Conservation (phyloP, 441 rosid genomes). For the Bocquillonia castaneifolia region DNA sequence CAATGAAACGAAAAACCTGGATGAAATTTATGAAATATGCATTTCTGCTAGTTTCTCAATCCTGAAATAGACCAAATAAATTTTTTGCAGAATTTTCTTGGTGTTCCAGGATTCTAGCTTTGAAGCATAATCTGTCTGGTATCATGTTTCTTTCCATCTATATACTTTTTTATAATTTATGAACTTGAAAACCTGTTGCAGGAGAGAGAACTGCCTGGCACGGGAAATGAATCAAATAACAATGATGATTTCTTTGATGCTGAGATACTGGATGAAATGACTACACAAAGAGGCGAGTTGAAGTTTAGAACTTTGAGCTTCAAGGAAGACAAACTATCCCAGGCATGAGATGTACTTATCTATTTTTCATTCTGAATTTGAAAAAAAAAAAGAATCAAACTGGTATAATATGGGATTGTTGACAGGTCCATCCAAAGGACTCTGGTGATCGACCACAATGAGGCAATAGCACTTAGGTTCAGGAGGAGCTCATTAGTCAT, state of each 20-base stretch:
- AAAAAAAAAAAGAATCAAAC: not conserved
- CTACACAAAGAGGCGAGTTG: constrained; percentile 74
- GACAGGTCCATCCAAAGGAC: constrained; percentile 28
- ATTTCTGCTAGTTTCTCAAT: too few species aligned
- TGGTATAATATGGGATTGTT: constrained; percentile 3
- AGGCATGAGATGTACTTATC: constrained; percentile 23
- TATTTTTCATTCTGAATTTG: not conserved
- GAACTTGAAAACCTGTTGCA: constrained; percentile 19
- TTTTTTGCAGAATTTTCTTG: too few species aligned
- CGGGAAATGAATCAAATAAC: constrained; percentile 21
- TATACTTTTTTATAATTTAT: not conserved
- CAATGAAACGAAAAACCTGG: not conserved
- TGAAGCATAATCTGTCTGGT: not conserved
- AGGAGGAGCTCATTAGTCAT: not conserved
- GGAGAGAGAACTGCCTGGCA: constrained; percentile 26
- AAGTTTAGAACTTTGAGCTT: constrained; percentile 54
- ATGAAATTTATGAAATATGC: not conserved
- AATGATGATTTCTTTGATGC: constrained; percentile 48
- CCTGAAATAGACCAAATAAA: too few species aligned
- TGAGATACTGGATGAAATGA: constrained; percentile 71
- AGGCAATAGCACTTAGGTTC: not conserved
- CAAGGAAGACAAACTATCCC: constrained; percentile 40
- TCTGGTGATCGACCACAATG: not conserved
- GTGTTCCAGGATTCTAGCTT: too few species aligned
- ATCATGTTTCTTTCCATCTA: not conserved